Conservation (phyloP, 2,329 filamentous ascomycete genomes). For the Monilinia polystroma region DNA sequence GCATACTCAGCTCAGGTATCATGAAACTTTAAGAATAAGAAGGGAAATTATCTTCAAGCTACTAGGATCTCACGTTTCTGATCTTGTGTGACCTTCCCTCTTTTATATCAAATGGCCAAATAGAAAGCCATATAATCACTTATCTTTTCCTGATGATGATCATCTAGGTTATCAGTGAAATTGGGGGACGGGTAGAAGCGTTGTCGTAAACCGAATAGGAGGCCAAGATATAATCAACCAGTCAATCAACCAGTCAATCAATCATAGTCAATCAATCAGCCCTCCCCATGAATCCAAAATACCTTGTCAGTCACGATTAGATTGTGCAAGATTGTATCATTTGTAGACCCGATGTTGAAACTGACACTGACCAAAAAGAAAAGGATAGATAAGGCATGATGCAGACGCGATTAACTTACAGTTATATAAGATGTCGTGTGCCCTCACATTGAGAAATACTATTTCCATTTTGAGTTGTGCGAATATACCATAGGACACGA, state of each 20-base stretch:
- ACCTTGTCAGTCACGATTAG: constrained; percentile 23
- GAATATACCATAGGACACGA: not conserved
- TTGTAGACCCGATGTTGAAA: constrained; percentile 18
- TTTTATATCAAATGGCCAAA: constrained; percentile 8
- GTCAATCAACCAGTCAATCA: constrained; percentile 2
- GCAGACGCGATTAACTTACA: constrained; percentile 5
- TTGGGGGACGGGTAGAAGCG: not conserved
- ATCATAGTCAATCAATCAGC: not conserved
- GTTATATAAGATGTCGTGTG: constrained; percentile 20
- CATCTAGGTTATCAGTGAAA: constrained; percentile 14
- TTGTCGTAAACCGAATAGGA: constrained; percentile 20
- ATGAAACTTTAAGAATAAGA: constrained; percentile 11
- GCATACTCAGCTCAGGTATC: no score
- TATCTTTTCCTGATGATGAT: constrained; percentile 6
- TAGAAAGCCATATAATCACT: constrained; percentile 13
- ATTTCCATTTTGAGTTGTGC: not conserved
- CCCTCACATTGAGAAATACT: not conserved
- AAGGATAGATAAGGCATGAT: constrained; percentile 6
- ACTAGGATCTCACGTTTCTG: constrained; percentile 11
- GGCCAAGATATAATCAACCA: constrained; percentile 21
- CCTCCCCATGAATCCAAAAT: constrained; percentile 12
- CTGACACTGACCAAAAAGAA: not conserved
- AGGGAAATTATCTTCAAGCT: constrained; percentile 17
- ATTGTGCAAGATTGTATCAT: constrained; percentile 24
- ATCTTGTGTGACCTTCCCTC: constrained; percentile 12